Evolutionary conservation across 2,329 filamentous ascomycete genomes (phyloP), one percentile per base, ranked within the genome.

Genomic region (Diaporthe australafricana): DNA sequence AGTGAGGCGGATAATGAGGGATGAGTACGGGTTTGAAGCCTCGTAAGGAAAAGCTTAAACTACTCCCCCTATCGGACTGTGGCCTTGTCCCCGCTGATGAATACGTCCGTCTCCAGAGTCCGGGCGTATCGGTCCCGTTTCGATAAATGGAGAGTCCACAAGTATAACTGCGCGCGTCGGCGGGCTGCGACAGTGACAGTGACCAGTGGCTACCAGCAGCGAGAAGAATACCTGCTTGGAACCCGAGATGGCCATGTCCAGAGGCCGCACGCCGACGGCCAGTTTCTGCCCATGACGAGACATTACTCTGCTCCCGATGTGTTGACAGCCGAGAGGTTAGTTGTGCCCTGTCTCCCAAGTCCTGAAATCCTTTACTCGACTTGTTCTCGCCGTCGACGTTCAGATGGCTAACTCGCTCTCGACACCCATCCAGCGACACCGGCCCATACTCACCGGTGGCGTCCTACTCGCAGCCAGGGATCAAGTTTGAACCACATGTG

Each of bases 51-150:
- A 35, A 9, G 32, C 32, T 30, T 3, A 35, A 17, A 48, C 42
- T 25, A 3, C 30, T 40, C n/a, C 53, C 2, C 45, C 35, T 32
- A 11, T 8, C 6, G 14, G 5, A 5, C 16, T 17, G 9, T 9
- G 38, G 42, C 8, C 68, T n/a, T 9, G 30, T 14, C 30, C 71
- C 50, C 60, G n/a, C 57, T 67, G 25, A 57, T 53, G 68, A 50
- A 77, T 8, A 77, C 22, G 68, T 40, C 35, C 8, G 25, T 27
- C 8, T n/a, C 42, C 35, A 81, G 80, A 20, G 81, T 80, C n/a
- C 84, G 86, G 66, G 85, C 86, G 3, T 88, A 87, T 75, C 80
- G 85, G 25, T 84, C 85, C n/a, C 81, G 84, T 47, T 82, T 88
- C 73, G 81, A 84, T 30, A 80, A 77, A 71, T 88, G 86, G 86